Conservation (phyloP, 768 basidiomycete species). For the Gelatoporia subvermispora region DNA sequence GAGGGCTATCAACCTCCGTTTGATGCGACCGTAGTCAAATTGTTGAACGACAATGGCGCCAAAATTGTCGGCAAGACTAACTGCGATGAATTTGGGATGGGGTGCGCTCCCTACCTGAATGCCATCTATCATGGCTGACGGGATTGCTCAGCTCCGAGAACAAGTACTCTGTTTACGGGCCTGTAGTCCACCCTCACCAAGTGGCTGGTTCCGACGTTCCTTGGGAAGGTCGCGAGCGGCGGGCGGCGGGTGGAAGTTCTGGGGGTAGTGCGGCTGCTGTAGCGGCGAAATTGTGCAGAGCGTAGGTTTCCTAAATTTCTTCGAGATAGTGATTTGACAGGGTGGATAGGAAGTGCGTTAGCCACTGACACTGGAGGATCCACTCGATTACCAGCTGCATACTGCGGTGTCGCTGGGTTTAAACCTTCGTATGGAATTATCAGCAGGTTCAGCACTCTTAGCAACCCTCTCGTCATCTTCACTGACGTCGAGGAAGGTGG, state of each 20-base stretch:
- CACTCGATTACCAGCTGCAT: constrained; percentile 86
- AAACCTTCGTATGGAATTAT: constrained; percentile 95
- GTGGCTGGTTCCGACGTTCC: constrained; percentile 14
- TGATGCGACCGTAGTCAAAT: constrained; percentile 77
- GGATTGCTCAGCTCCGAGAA: constrained; percentile 62
- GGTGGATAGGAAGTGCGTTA: constrained; percentile 55
- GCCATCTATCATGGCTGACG: neutral
- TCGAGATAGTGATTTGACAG: constrained; percentile 1
- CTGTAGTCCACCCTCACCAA: constrained; percentile 73
- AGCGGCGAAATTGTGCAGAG: constrained; percentile 75
- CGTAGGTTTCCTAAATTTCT: constrained; percentile 46
- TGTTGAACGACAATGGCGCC: constrained; percentile 60
- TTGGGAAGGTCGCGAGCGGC: constrained; percentile 27
- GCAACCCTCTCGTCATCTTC: neutral
- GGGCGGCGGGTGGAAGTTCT: constrained; percentile 89
- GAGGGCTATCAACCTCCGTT: constrained; percentile 72
- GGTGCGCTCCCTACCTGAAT: constrained; percentile 42
- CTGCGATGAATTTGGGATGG: constrained; percentile 99
- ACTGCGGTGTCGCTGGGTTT: constrained; percentile 86
- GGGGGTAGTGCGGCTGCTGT: constrained; percentile 96
- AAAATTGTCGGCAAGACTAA: constrained; percentile 84
- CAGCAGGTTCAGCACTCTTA: constrained; percentile 52
- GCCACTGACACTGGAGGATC: constrained; percentile 97
- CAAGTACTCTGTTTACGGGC: constrained; percentile 65
- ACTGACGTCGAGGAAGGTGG: constrained; percentile 44